phyloP scores from a whole-genome alignment of 2,329 filamentous ascomycete genomes.

The Purpureocillium takamizusanense region DNA sequence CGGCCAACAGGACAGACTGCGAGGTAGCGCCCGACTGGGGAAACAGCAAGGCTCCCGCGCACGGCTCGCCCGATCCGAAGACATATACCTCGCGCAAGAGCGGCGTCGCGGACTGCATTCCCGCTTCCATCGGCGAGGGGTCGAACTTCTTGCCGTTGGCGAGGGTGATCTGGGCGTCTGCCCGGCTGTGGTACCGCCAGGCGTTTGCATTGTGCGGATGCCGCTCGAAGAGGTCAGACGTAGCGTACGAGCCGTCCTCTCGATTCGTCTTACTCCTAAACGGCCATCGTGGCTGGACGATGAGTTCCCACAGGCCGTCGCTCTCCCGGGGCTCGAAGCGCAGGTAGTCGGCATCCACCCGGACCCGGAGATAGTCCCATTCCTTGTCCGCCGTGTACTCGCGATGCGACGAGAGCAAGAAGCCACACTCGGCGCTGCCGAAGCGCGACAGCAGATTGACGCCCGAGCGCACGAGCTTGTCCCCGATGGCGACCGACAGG shows the following conservation, averaged over 20 bases:
- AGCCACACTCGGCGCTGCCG: conserved; percentile 59
- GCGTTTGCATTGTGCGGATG: conserved; percentile 42
- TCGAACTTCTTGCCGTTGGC: conserved; percentile 63
- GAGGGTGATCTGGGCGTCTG: conserved; percentile 53
- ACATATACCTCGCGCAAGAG: conserved; percentile 46
- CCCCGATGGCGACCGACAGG: conserved; percentile 40
- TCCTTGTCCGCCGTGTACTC: conserved; percentile 43
- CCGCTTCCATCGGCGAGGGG: conserved; percentile 50
- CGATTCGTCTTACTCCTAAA: conserved; percentile 50
- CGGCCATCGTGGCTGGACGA: conserved; percentile 47
- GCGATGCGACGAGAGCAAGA: conserved; percentile 53
- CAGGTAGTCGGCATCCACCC: conserved; percentile 17
- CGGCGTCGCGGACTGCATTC: conserved; percentile 30
- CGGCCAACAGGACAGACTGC: background rate
- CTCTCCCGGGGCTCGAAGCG: conserved; percentile 39
- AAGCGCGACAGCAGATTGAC: conserved; percentile 54
- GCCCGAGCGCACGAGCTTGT: conserved; percentile 37
- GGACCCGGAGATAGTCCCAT: conserved; percentile 49
- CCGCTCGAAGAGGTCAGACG: conserved; percentile 51
- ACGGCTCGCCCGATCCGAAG: conserved; percentile 49
- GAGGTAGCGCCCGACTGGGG: conserved; percentile 14
- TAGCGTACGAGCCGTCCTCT: conserved; percentile 51
- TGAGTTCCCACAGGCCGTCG: conserved; percentile 39
- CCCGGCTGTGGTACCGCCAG: conserved; percentile 54
- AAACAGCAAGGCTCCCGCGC: conserved; percentile 48